A percentile compares a stretch with the other conserved stretches of the same genome.
Conservation (phyloP, 768 basidiomycete genomes). For the Podaxis sp. region DNA sequence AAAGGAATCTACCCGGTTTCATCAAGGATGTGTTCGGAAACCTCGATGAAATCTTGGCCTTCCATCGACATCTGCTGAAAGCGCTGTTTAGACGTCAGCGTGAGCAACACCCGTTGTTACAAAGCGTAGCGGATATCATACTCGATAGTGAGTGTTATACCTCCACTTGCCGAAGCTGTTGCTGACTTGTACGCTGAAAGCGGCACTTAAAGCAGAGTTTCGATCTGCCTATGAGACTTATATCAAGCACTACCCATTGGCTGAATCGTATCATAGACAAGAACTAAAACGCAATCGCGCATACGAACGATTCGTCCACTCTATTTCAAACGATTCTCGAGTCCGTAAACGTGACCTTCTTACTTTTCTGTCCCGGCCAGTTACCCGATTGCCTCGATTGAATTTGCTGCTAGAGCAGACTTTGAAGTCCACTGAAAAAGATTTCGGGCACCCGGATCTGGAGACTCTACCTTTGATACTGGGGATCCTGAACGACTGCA, state of each 20-base stretch:
- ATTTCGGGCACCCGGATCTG: conserved; percentile 74
- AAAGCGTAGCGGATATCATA: conserved; percentile 82
- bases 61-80: conserved; percentile 69
- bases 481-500: conserved; percentile 63
- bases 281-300: conserved; percentile 67
- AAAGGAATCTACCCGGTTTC: conserved; percentile 59
- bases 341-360: conserved; percentile 75
- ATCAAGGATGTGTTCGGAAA: conserved; percentile 85
- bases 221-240: conserved; percentile 73
- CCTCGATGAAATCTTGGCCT: conserved; percentile 59
- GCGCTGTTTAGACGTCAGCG: conserved; percentile 78
- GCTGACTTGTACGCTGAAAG: conserved; percentile 24
- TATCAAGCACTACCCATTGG: conserved; percentile 86
- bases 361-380: conserved; percentile 82
- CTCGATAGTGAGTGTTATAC: conserved; percentile 59
- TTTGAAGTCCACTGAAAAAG: conserved; percentile 60
- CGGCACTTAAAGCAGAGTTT: conserved; percentile 48
- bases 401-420: conserved; percentile 72
- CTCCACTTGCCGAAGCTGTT: conserved; percentile 25
- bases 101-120: conserved; percentile 82
- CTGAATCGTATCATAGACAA: conserved; percentile 78
- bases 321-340: conserved; percentile 60
- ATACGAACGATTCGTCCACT: conserved; percentile 69
- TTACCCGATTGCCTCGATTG: conserved; percentile 84
- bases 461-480: conserved; percentile 76